Evolutionary conservation across 495 filamentous ascomycete genomes (phyloP).

Genomic region (Daldinia caldariorum): DNA sequence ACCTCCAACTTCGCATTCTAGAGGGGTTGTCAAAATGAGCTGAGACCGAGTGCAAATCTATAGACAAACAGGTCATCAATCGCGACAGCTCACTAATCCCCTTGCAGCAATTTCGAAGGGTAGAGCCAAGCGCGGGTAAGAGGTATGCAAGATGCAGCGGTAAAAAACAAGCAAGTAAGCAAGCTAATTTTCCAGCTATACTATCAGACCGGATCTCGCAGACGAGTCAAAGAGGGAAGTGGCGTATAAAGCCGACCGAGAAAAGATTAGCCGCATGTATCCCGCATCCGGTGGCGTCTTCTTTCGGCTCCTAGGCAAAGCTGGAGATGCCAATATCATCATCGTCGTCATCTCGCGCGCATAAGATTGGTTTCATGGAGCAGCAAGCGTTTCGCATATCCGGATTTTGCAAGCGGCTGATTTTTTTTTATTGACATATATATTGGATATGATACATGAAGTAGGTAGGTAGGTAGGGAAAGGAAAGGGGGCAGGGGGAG

Average conservation of each 20-base stretch:
- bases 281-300: slow-evolving; percentile 11
- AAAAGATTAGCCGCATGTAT: not conserved
- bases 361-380: slow-evolving; percentile 21
- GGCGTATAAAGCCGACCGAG: not conserved
- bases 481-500: not conserved
- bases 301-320: not conserved
- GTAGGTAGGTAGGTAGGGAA: not conserved
- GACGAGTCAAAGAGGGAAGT: not conserved
- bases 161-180: slow-evolving; percentile 2
- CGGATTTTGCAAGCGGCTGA: slow-evolving; percentile 9
- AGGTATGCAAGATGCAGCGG: not conserved
- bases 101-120: not conserved
- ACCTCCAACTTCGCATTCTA: not conserved
- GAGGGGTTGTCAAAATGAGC: not conserved
- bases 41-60: not conserved
- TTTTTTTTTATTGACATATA: slow-evolving; percentile 8
- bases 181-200: not conserved
- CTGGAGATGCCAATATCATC: not conserved
- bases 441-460: slow-evolving; percentile 14
- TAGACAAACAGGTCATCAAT: not conserved
- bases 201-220: not conserved
- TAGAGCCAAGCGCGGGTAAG: not conserved
- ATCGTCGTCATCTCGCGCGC: not conserved
- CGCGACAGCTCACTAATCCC: not conserved
- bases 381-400: slow-evolving; percentile 23